Percentiles rank a stretch among this genome's conserved stretches.
phyloP scores from a whole-genome alignment of 2,329 filamentous ascomycete species.

The Leptographium procerum region DNA sequence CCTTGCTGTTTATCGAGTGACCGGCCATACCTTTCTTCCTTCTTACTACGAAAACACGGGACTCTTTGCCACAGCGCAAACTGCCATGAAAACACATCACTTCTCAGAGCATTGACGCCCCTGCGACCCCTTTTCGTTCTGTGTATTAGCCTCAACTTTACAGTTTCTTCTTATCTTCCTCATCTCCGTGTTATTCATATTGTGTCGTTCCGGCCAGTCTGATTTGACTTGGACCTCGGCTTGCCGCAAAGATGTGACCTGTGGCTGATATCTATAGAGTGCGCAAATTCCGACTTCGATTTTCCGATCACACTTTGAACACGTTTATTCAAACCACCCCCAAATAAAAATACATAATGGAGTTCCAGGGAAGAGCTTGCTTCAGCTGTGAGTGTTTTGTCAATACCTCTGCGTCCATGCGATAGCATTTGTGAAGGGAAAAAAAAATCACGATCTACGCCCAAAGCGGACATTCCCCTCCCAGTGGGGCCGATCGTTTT shows the following conservation, averaged over 20 bases:
- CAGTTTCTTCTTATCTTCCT: neutral
- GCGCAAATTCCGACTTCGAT: neutral
- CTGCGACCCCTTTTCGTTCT: neutral
- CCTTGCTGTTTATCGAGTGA: neutral
- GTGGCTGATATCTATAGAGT: neutral
- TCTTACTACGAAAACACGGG: neutral
- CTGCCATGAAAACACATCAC: neutral
- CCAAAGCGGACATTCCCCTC: conserved; percentile 7
- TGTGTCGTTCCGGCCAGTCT: neutral
- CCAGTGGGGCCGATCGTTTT: conserved; percentile 2
- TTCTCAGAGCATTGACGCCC: neutral
- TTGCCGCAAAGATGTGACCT: neutral
- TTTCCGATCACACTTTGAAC: neutral
- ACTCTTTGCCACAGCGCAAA: neutral
- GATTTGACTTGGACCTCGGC: neutral
- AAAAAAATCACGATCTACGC: conserved; percentile 9
- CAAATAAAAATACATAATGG: conserved; percentile 10
- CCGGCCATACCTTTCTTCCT: neutral
- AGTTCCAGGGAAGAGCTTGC: conserved; percentile 15
- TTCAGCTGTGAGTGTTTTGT: conserved; percentile 15
- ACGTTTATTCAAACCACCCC: neutral
- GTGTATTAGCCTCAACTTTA: neutral
- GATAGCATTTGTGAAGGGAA: neutral
- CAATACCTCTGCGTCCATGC: neutral
- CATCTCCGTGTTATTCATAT: neutral